A percentile compares a stretch with the other conserved stretches of the same genome.
These are phyloP conservation scores for Petunia secreta DNA, from an alignment of 257 asterid species.

Conservation along the genomic window DNA sequence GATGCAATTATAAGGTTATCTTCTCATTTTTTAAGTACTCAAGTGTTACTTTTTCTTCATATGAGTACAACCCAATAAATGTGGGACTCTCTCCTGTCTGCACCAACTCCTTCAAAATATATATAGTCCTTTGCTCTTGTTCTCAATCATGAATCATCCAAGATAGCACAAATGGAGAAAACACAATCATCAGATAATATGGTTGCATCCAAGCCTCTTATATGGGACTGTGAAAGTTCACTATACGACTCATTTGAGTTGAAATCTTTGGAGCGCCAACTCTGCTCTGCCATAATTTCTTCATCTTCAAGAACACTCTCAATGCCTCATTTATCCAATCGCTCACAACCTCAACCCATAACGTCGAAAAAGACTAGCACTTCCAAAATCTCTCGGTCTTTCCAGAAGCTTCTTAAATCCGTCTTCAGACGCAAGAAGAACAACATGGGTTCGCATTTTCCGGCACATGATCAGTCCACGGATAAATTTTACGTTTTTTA, in stretches of 20 bases:
- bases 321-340: conserved; percentile 67
- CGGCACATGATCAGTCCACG: too few relatives aligned
- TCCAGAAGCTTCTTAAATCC: conserved; percentile 52
- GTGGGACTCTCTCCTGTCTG: too few relatives aligned
- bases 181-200: neutral
- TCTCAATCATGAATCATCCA: too few relatives aligned
- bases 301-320: conserved; percentile 55
- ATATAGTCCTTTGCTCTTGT: too few relatives aligned
- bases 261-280: conserved; percentile 59
- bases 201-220: conserved; percentile 21
- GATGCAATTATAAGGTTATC: too few relatives aligned
- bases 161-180: too few relatives aligned
- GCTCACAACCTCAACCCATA: conserved; percentile 15
- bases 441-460: neutral
- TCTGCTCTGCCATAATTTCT: conserved; percentile 52
- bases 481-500: too few relatives aligned
- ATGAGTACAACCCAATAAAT: too few relatives aligned
- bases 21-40: too few relatives aligned
- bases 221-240: conserved; percentile 82
- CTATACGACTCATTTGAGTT: conserved; percentile 79
- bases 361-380: conserved; percentile 35
- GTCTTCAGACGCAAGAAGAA: conserved; percentile 47
- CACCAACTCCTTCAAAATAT: too few relatives aligned
- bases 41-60: too few relatives aligned
- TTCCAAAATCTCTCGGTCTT: conserved; percentile 54